Base-by-base conservation (phyloP, 2,329 filamentous ascomycete genomes). In the Cadophora malorum region DNA sequence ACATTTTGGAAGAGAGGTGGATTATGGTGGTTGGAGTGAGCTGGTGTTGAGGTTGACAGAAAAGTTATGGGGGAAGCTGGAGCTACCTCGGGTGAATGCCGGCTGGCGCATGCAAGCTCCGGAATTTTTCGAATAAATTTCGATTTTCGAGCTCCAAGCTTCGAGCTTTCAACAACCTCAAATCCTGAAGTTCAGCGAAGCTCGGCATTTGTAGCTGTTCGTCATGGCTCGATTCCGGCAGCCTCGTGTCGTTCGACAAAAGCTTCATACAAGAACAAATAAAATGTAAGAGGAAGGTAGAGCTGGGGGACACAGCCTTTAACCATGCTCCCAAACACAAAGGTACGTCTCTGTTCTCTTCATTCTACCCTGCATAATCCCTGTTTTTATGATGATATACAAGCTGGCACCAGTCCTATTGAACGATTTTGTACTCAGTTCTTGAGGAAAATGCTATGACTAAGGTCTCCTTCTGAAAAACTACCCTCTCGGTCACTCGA, bases 351-450 rank as follows among this genome's bases (percentile, higher is more conserved):
- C n/a, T 38, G n/a, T 25, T 16, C 21, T 38, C 28, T 4, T 19
- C 21, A 33, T 19, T 14, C n/a, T 21, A 6, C 10, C 63, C 52
- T 23, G 19, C 60, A 8, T 28, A 21, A 25, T 45, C 64, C 33
- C 21, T 10, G 28, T 35, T 65, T 67, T 65, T n/a, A 74, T 74
- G 73, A 75, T 74, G 73, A 75, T 70, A 72, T 65, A 72, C 66
- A 72, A 72, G 73, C 73, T 75, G 73, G 73, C 73, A 75, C 73
- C 73, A 75, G 72, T 69, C 71, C 63, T 75, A 74, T 56, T 58
- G 70, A 71, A 69, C 69, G 70, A 70, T 67, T 71, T 72, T 75
- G 72, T 74, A 75, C 72, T 73, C 71, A 66, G 68, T 67, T 70
- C 65, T 62, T 74, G 72, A 69, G 69, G 71, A 73, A 67, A 65